Conservation (phyloP, 73 alveolate genomes). For the Paramecium tetraurelia region DNA sequence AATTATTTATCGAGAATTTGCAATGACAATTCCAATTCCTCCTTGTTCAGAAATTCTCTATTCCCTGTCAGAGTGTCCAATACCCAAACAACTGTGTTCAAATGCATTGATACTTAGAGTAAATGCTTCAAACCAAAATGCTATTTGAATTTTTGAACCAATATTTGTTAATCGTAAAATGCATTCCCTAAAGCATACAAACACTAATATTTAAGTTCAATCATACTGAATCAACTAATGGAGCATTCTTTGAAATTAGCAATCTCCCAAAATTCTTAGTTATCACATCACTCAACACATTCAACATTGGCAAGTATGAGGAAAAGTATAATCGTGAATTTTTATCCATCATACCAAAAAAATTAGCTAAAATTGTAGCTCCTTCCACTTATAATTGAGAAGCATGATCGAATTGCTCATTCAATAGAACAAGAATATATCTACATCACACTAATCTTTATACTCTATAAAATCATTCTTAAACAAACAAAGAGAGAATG, state of each 20-base stretch:
- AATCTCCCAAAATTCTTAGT: conserved; percentile 21
- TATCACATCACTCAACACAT: neutral
- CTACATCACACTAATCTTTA: neutral
- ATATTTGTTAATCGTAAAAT: neutral
- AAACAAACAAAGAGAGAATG: neutral
- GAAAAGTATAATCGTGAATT: neutral
- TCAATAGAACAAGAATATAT: neutral
- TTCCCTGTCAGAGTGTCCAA: neutral
- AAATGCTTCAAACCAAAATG: neutral
- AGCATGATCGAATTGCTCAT: conserved; percentile 13
- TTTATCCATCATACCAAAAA: neutral
- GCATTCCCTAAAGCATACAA: conserved; percentile 24
- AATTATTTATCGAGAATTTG: neutral
- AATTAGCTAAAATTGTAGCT: conserved; percentile 20
- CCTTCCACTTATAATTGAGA: neutral
- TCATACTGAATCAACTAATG: neutral
- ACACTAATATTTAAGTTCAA: neutral
- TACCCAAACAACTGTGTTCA: neutral
- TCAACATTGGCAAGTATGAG: conserved; percentile 4
- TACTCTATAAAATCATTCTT: neutral
- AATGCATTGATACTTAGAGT: neutral
- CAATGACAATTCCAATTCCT: neutral
- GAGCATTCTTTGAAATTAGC: neutral
- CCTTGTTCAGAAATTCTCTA: neutral
- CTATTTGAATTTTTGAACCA: neutral